A percentile compares a stretch with the other conserved stretches of the same genome.
phyloP scores from a whole-genome alignment of 148 eudicot genomes.

The Arctostaphylos glauca region DNA sequence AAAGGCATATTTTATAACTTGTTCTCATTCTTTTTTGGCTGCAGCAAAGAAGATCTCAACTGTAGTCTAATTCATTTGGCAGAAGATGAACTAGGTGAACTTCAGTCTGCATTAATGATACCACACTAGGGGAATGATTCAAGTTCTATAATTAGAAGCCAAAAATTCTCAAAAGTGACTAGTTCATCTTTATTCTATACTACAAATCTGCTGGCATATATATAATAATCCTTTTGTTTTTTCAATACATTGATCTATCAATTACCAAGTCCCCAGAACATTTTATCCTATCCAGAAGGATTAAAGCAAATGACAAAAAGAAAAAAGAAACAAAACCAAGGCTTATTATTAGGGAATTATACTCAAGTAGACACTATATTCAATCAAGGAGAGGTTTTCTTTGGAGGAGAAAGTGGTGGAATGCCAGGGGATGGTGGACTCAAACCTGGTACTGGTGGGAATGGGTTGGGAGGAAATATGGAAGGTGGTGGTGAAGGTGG shows the following conservation, averaged over 20 bases:
- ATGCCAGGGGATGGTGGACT: conserved; percentile 5
- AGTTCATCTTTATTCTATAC: background rate
- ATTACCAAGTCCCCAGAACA: background rate
- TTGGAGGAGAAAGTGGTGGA: background rate
- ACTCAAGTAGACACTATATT: background rate
- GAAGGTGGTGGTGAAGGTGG: background rate
- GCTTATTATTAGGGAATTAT: background rate
- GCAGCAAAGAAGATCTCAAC: background rate
- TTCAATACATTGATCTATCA: background rate
- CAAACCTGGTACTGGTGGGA: background rate
- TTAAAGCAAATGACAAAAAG: background rate
- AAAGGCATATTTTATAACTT: too few relatives aligned
- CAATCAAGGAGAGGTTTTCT: background rate
- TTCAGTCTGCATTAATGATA: background rate
- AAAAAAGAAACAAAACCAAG: background rate
- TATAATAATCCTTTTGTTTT: background rate
- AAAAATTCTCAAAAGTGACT: background rate
- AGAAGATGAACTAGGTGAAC: background rate
- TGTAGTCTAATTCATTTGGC: background rate
- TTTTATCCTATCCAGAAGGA: background rate
- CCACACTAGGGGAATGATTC: too few relatives aligned
- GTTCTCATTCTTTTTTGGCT: background rate
- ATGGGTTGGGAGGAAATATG: background rate
- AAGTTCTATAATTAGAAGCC: background rate
- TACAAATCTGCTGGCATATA: background rate